Base-by-base conservation (phyloP, 495 filamentous ascomycete species). In the Daldinia concentrica region DNA sequence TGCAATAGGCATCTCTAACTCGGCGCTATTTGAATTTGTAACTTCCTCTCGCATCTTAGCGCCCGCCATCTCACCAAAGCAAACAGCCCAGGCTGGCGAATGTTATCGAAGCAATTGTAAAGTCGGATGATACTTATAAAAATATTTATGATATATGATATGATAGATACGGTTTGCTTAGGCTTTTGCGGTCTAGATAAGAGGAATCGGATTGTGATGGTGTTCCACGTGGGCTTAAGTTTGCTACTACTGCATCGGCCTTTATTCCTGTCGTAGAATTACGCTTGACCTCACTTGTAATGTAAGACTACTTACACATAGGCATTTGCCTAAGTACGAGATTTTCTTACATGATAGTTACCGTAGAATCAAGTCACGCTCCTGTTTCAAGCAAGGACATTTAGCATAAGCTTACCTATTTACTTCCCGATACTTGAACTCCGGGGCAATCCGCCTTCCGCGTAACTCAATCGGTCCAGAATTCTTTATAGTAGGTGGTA, bases 21-120 rank as follows among this genome's bases (percentile, higher is more conserved):
- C 63, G 58, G 58, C 34, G 52, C 41, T 63, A 71, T 58, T 56
- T 29, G 8, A 43, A 62, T 41, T 63, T 54, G 36, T 43, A 60
- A 50, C 69, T 72, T 71, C 63, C 69, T 66, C 41, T 72, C 36
- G 11, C 27, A 64, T 67, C 69, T 26, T 67, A 64, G 69, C 27
- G 43, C 27, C 30, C 52, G 14, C 59, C 58, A 9, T 63, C 34
- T 34, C 30, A 50, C 24, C 55, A 26, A 32, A n/a, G 52, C 43
- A 27, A 41, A 62, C 58, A 62, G 54, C 56, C 9, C 27, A 55
- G 30, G 39, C 59, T n/a, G 63, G n/a, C 63, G 56, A 72, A 63
- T 72, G 15, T 27, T 55, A 48, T 52, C 22, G 14, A 39, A 27
- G 55, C 58, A 48, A 24, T 48, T 48, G 22, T 24, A 48, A 48